Evolutionary conservation across 805 yeast species (phyloP).

Genomic region (Tetrapisispora nanseiensis): DNA sequence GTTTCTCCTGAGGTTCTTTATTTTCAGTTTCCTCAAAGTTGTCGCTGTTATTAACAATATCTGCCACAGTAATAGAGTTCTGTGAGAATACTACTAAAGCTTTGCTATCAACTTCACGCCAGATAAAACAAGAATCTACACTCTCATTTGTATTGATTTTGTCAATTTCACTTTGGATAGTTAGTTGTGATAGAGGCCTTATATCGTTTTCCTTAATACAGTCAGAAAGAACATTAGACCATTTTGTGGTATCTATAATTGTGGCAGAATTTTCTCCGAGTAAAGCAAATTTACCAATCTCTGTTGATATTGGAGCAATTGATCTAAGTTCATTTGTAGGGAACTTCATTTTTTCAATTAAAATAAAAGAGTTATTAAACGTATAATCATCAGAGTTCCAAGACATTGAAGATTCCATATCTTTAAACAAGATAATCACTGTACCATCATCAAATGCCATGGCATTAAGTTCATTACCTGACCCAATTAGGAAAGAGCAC

Average conservation of each 20-base stretch:
- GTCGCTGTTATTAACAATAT: background rate
- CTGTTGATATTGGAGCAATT: slow-evolving; percentile 1
- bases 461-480: slow-evolving; percentile 18
- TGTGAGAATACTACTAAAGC: background rate
- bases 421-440: slow-evolving; percentile 24
- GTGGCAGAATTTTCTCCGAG: background rate
- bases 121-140: slow-evolving; percentile 3
- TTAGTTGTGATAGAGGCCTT: slow-evolving; percentile 6
- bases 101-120: slow-evolving; percentile 1
- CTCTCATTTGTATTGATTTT: background rate
- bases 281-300: slow-evolving; percentile 6
- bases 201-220: slow-evolving; percentile 15
- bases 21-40: too few species aligned
- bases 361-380: slow-evolving; percentile 18
- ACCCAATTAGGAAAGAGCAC: slow-evolving; percentile 18
- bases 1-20: too few species aligned
- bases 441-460: slow-evolving; percentile 25
- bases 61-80: background rate
- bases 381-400: slow-evolving; percentile 24
- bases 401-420: slow-evolving; percentile 30
- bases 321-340: slow-evolving; percentile 3
- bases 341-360: slow-evolving; percentile 14
- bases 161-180: slow-evolving; percentile 10
- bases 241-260: slow-evolving; percentile 10
- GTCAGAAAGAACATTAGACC: slow-evolving; percentile 14